Evolutionary conservation across 495 filamentous ascomycete genomes (phyloP).

Genomic region (Talaromyces thailandensis): DNA sequence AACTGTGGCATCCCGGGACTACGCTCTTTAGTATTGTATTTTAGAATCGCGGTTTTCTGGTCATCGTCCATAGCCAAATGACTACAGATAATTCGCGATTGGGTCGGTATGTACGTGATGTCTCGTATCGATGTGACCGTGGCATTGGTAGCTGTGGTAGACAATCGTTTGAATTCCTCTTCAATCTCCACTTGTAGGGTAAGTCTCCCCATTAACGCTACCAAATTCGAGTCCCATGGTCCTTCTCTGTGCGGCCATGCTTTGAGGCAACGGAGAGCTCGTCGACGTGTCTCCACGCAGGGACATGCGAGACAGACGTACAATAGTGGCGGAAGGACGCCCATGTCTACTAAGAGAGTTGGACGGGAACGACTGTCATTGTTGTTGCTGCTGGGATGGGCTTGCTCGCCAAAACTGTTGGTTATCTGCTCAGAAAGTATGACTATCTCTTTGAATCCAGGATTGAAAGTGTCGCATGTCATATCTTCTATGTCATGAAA

Average conservation of each 20-base stretch:
- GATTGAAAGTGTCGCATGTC: not conserved
- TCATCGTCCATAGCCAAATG: constrained; percentile 3
- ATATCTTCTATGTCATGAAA: constrained; percentile 2
- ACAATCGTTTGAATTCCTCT: not conserved
- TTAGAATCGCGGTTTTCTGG: constrained; percentile 5
- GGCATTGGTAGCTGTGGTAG: too few species aligned
- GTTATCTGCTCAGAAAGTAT: constrained; percentile 1
- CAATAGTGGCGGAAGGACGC: constrained; percentile 31
- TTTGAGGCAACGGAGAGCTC: constrained; percentile 28
- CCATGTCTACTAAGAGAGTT: constrained; percentile 11
- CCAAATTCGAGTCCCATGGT: constrained; percentile 26
- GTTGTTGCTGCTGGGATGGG: not conserved
- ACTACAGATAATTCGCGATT: not conserved
- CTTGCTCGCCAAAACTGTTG: constrained; percentile 4
- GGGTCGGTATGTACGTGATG: not conserved
- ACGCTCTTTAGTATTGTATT: constrained; percentile 5
- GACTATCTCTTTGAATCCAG: constrained; percentile 4
- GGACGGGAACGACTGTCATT: not conserved
- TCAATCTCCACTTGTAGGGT: constrained; percentile 8
- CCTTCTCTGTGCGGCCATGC: constrained; percentile 36
- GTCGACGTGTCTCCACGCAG: constrained; percentile 21
- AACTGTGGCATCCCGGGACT: not conserved
- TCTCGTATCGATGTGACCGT: not conserved
- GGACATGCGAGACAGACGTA: constrained; percentile 39
- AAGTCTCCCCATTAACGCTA: constrained; percentile 9